Conservation (phyloP, 163 green algal genomes). For the Chlamydomonas reinhardtii region DNA sequence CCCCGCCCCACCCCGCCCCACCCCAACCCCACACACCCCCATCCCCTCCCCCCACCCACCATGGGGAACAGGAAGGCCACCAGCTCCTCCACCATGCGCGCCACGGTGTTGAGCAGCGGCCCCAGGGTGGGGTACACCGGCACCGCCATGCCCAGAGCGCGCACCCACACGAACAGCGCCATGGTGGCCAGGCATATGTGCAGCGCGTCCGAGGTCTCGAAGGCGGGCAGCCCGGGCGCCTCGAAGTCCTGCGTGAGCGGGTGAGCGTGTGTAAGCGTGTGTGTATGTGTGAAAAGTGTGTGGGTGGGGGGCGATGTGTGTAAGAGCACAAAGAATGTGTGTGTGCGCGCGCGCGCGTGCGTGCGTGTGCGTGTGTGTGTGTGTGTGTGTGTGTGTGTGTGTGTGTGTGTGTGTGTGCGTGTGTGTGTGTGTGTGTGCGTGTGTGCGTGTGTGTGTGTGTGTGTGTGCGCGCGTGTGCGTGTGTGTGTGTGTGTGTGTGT, state of each 20-base stretch:
- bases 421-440: too few relatives aligned
- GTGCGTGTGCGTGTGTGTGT: too few relatives aligned
- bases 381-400: too few relatives aligned
- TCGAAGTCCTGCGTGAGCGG: conserved; percentile 31
- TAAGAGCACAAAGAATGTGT: too few relatives aligned
- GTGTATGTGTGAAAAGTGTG: neutral
- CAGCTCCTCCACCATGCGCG: conserved; percentile 51
- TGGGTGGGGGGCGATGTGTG: neutral
- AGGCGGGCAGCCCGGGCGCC: neutral
- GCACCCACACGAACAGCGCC: conserved; percentile 51
- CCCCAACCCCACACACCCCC: too few relatives aligned
- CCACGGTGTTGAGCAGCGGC: conserved; percentile 57
- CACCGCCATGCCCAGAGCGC: conserved; percentile 47
- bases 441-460: too few relatives aligned
- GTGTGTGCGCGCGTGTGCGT: too few relatives aligned
- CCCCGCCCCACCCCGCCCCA: too few relatives aligned
- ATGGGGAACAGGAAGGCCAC: conserved; percentile 55
- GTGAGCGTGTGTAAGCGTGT: neutral
- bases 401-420: too few relatives aligned
- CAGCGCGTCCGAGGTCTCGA: conserved; percentile 1
- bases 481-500: too few relatives aligned
- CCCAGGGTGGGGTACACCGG: conserved; percentile 52
- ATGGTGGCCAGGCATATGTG: conserved; percentile 42
- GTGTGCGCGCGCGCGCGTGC: too few relatives aligned
- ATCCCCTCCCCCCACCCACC: neutral